Evolutionary conservation across 352 stramenopile genomes (phyloP).

Genomic region (Globisporangium rhizosaccharum): DNA sequence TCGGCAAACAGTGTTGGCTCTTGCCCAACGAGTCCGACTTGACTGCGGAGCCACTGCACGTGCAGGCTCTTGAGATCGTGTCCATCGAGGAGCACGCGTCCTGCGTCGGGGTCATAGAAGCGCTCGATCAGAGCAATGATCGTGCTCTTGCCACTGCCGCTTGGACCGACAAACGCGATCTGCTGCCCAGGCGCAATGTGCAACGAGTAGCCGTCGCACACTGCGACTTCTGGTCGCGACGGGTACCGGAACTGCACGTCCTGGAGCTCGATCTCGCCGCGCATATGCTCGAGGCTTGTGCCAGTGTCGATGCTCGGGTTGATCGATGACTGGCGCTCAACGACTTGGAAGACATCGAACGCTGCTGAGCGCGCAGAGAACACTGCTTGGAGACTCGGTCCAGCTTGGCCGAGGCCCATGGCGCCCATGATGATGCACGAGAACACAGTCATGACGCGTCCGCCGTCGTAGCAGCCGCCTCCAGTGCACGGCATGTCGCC

Average conservation of each 20-base stretch:
- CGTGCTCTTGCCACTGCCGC: constrained; percentile 9
- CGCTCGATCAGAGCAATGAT: constrained; percentile 8
- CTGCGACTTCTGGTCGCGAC: constrained; percentile 45
- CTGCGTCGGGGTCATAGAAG: constrained; percentile 30
- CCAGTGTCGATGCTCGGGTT: constrained; percentile 21
- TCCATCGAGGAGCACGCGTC: constrained; percentile 30
- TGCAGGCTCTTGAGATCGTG: constrained; percentile 46
- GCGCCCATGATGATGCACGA: constrained; percentile 67
- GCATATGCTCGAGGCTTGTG: constrained; percentile 18
- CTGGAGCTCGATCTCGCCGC: constrained; percentile 61
- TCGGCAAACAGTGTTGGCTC: constrained; percentile 21
- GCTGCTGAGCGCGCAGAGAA: constrained; percentile 48
- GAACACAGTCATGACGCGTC: constrained; percentile 65
- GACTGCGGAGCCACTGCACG: constrained; percentile 70
- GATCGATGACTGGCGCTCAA: constrained; percentile 55
- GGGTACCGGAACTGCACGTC: constrained; percentile 78
- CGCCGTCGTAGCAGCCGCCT: constrained; percentile 50
- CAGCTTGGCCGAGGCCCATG: constrained; percentile 67
- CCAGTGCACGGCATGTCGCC: constrained; percentile 23
- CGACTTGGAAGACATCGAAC: constrained; percentile 59
- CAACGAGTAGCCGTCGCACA: constrained; percentile 55
- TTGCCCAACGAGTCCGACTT: constrained; percentile 91
- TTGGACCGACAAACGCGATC: constrained; percentile 18
- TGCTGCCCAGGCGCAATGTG: constrained; percentile 59
- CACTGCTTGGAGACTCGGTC: constrained; percentile 54